Percentiles rank a stretch among this genome's conserved stretches.
Evolutionary conservation across 2,329 filamentous ascomycete species (phyloP).

Genomic region (Beauveria scarabaeidicola): DNA sequence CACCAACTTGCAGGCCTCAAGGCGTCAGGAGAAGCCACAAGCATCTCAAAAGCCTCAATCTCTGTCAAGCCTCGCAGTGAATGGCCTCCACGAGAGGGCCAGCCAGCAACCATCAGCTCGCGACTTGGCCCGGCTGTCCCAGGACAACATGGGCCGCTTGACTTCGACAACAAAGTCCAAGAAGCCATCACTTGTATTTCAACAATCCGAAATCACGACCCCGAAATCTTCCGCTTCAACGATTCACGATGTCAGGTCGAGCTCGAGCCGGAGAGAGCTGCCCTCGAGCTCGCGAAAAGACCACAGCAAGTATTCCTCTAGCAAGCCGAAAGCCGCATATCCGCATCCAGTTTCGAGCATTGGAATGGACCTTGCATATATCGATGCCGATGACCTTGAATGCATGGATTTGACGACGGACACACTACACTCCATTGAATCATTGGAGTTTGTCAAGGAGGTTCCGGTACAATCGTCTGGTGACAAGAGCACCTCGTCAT

Average conservation of each 20-base stretch:
- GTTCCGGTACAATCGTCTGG: slow-evolving; percentile 20
- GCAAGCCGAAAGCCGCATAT: slow-evolving; percentile 18
- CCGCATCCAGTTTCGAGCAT: slow-evolving; percentile 14
- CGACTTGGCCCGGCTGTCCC: slow-evolving; percentile 1
- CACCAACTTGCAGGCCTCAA: neutral
- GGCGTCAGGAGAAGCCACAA: neutral
- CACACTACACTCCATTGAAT: slow-evolving; percentile 25
- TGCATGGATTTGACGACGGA: slow-evolving; percentile 34
- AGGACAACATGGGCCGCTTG: slow-evolving; percentile 36
- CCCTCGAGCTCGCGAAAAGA: slow-evolving; percentile 8
- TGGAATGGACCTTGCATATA: slow-evolving; percentile 26
- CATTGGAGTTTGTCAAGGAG: slow-evolving; percentile 28
- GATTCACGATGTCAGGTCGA: neutral
- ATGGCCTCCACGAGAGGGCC: slow-evolving; percentile 3
- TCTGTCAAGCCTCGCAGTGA: neutral
- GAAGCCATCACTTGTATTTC: slow-evolving; percentile 36
- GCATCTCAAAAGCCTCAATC: neutral
- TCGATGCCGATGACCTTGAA: slow-evolving; percentile 28
- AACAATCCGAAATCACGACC: slow-evolving; percentile 33
- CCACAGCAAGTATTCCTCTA: slow-evolving; percentile 18
- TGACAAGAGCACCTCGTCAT: neutral
- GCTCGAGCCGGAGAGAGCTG: neutral
- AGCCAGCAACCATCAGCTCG: neutral
- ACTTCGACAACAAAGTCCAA: slow-evolving; percentile 35
- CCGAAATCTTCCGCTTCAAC: slow-evolving; percentile 20